phyloP scores from a whole-genome alignment of 1,139 yeast genomes.

The Blastobotrys proliferans region DNA sequence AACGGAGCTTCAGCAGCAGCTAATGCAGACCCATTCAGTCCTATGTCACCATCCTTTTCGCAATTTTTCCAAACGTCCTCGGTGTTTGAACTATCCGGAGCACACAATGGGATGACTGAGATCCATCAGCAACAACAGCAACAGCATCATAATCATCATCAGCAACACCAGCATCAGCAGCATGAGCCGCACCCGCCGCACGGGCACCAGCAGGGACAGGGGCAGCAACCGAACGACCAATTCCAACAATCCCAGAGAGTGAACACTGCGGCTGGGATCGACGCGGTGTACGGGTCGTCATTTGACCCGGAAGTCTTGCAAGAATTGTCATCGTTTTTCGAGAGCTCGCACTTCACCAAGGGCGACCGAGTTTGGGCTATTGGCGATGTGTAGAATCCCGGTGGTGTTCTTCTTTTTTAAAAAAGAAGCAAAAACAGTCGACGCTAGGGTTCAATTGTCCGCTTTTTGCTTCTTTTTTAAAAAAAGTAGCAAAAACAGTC shows the following conservation, averaged over 20 bases:
- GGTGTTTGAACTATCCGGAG: neutral
- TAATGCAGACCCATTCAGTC: neutral
- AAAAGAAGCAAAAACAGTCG: too few species aligned
- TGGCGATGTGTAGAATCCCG: too few species aligned
- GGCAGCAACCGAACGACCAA: neutral
- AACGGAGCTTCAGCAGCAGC: too few species aligned
- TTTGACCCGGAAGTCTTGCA: neutral
- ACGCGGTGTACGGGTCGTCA: neutral
- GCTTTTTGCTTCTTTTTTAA: too few species aligned
- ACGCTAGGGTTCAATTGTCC: too few species aligned
- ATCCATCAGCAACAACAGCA: neutral
- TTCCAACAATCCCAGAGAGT: neutral
- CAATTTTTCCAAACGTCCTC: neutral
- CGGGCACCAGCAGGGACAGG: neutral
- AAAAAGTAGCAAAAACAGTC: too few species aligned
- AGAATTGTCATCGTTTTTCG: constrained; percentile 3
- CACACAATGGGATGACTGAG: neutral
- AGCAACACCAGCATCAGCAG: neutral
- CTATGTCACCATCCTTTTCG: neutral
- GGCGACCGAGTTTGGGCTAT: constrained; percentile 10
- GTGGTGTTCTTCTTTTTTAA: too few species aligned
- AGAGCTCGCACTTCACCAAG: constrained; percentile 5
- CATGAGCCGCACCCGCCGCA: neutral
- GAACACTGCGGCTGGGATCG: neutral
- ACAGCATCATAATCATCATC: neutral